Evolutionary conservation across 768 basidiomycete genomes (phyloP).

Genomic region (Dendrothele bispora): DNA sequence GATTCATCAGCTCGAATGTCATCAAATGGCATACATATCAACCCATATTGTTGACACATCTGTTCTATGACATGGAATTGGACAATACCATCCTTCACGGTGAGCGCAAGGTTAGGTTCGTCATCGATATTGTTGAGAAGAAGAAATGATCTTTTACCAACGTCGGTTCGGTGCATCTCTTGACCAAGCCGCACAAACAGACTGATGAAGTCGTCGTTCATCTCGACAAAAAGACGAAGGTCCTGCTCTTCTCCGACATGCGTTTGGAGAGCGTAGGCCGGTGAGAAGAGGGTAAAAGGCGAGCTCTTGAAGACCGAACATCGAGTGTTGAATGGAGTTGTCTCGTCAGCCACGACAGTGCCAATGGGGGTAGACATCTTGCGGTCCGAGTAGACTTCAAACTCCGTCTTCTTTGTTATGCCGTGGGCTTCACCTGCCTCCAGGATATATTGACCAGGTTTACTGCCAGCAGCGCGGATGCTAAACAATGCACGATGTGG

Average conservation of each 20-base stretch:
- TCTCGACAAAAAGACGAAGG: background rate
- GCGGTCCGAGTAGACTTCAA: slow-evolving; percentile 17
- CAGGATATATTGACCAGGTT: slow-evolving; percentile 14
- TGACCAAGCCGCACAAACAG: background rate
- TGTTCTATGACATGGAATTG: background rate
- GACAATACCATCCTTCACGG: slow-evolving; percentile 10
- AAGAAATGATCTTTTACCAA: background rate
- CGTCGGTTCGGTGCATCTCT: background rate
- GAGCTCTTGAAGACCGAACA: background rate
- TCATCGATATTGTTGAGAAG: background rate
- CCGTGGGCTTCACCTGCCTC: slow-evolving; percentile 25
- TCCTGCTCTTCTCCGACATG: background rate
- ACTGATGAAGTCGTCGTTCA: background rate
- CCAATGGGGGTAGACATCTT: background rate
- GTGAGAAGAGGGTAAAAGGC: background rate
- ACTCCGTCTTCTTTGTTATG: slow-evolving; percentile 12
- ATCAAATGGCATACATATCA: background rate
- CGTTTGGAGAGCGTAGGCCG: background rate
- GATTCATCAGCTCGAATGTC: background rate
- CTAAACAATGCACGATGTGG: slow-evolving; percentile 7
- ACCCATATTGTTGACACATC: background rate
- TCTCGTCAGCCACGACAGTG: background rate
- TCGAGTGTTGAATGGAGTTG: background rate
- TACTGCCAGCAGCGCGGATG: background rate
- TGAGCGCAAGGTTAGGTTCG: background rate